phyloP scores from a whole-genome alignment of 1,284 basidiomycete species.

The Takashimella tepidaria region DNA sequence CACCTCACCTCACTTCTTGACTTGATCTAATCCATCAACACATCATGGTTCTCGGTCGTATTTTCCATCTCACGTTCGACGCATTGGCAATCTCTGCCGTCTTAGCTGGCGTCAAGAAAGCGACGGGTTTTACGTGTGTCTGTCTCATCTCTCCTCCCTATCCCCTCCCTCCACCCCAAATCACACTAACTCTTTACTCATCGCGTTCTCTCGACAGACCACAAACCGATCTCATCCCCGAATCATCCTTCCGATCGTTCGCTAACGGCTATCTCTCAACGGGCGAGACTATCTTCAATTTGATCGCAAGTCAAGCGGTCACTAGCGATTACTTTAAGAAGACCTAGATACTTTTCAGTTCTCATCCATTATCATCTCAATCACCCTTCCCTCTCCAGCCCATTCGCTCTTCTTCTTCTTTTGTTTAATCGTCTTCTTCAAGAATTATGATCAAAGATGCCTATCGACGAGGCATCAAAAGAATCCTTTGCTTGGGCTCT shows the following conservation, averaged over 20 bases:
- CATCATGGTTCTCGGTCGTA: constrained; percentile 68
- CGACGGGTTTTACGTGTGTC: constrained; percentile 84
- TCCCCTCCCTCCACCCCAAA: background rate
- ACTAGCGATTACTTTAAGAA: constrained; percentile 66
- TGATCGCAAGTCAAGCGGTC: constrained; percentile 70
- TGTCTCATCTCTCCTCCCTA: background rate
- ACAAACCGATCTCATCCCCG: constrained; percentile 62
- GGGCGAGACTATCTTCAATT: constrained; percentile 83
- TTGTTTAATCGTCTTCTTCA: too few species aligned
- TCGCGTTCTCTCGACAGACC: constrained; percentile 51
- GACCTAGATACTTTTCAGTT: background rate
- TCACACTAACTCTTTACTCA: background rate
- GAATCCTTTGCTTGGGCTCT: too few species aligned
- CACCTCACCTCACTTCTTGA: background rate
- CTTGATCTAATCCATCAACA: background rate
- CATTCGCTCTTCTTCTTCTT: too few species aligned
- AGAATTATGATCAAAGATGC: too few species aligned
- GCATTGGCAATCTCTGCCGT: constrained; percentile 82
- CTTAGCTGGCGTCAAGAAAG: constrained; percentile 82
- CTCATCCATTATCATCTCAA: too few species aligned
- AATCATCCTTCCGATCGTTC: constrained; percentile 66
- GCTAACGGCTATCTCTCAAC: constrained; percentile 77
- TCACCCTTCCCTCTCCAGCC: too few species aligned
- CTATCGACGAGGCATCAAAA: too few species aligned
- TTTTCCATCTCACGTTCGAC: constrained; percentile 80